A percentile compares a stretch with the other conserved stretches of the same genome.
Evolutionary conservation across 2,329 filamentous ascomycete species (phyloP).

Genomic region (Epichloe brachyelytri): DNA sequence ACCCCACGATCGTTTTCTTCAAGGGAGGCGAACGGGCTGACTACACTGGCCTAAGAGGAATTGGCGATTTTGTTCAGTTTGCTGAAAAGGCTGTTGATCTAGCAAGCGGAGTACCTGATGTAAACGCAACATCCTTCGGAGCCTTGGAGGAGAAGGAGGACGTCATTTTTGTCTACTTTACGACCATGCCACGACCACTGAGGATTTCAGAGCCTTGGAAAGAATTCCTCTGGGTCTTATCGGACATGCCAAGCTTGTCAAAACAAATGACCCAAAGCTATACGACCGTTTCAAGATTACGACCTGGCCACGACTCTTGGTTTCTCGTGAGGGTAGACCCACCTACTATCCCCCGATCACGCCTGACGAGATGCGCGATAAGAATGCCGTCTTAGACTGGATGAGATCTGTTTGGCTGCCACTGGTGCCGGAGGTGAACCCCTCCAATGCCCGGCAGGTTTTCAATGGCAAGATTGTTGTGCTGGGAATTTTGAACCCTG

Average conservation of each 20-base stretch:
- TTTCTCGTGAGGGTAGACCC: constrained; percentile 76
- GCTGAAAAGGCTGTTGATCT: constrained; percentile 76
- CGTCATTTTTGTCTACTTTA: constrained; percentile 95
- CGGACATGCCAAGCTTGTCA: constrained; percentile 83
- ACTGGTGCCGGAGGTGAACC: constrained; percentile 86
- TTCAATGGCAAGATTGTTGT: constrained; percentile 96
- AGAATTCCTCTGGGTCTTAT: constrained; percentile 78
- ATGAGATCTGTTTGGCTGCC: constrained; percentile 96
- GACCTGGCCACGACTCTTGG: constrained; percentile 88
- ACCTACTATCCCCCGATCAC: constrained; percentile 82
- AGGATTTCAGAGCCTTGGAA: constrained; percentile 84
- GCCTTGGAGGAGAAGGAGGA: constrained; percentile 85
- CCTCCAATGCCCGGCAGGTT: constrained; percentile 81
- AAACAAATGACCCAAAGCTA: constrained; percentile 67
- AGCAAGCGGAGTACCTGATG: constrained; percentile 63
- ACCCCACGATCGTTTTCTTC: constrained; percentile 88
- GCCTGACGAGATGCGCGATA: constrained; percentile 86
- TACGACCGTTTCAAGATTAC: constrained; percentile 84
- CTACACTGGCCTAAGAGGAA: constrained; percentile 79
- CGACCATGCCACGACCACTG: constrained; percentile 82
- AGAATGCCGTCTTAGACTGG: constrained; percentile 66
- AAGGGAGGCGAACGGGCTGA: constrained; percentile 79
- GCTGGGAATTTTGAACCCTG: constrained; percentile 71
- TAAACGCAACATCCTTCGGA: constrained; percentile 64
- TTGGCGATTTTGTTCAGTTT: constrained; percentile 81